Evolutionary conservation across 345 rosid genomes (phyloP).

Genomic region (Hevea brasiliensis): DNA sequence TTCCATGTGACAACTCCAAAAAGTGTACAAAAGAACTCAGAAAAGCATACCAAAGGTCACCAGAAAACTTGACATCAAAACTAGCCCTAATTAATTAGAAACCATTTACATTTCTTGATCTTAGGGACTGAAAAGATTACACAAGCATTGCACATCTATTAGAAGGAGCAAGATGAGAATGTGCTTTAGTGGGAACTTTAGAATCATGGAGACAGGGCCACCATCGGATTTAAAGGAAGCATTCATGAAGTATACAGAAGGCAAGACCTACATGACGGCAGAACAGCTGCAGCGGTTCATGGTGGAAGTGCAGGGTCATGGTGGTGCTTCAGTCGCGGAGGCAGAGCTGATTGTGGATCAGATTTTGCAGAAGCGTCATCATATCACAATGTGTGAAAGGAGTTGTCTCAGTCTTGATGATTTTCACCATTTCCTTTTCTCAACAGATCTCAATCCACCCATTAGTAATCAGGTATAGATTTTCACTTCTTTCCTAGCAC

Average conservation of each 20-base stretch:
- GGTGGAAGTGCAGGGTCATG: conserved; percentile 51
- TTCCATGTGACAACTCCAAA: too few relatives aligned
- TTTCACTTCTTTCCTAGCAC: neutral
- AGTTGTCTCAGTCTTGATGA: conserved; percentile 48
- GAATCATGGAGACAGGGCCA: conserved; percentile 58
- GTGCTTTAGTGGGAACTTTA: conserved; percentile 70
- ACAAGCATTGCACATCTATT: neutral
- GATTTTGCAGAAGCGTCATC: conserved; percentile 56
- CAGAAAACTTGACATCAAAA: neutral
- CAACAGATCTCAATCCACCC: conserved; percentile 46
- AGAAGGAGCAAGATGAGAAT: conserved; percentile 33
- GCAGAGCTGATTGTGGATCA: conserved; percentile 60
- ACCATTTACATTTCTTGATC: neutral
- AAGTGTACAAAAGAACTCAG: too few relatives aligned
- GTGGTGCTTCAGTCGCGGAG: conserved; percentile 34
- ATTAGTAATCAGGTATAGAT: conserved; percentile 40
- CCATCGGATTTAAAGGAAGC: conserved; percentile 58
- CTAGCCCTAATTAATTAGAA: neutral
- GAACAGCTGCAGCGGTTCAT: conserved; percentile 65
- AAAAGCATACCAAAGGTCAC: neutral
- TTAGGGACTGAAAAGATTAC: too few relatives aligned
- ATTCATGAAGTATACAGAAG: conserved; percentile 54
- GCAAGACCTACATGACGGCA: conserved; percentile 54
- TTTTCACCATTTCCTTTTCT: conserved; percentile 27
- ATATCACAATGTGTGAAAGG: conserved; percentile 56